phyloP scores from a whole-genome alignment of 768 basidiomycete species.

The Trichaptum fuscoviolaceum region DNA sequence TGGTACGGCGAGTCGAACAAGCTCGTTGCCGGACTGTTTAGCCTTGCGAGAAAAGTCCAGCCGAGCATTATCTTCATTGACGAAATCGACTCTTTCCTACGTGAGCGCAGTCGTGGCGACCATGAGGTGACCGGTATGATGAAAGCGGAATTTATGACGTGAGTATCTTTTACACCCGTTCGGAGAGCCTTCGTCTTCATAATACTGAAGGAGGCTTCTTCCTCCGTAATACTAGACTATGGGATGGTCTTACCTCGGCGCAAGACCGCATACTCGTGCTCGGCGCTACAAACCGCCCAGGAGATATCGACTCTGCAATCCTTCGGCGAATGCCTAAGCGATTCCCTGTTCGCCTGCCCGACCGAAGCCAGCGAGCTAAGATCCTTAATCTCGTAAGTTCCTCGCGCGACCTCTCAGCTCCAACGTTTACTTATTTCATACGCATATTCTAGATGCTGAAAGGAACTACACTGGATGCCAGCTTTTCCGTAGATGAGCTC shows the following conservation, averaged over 20 bases:
- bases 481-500: constrained; percentile 56
- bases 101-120: constrained; percentile 81
- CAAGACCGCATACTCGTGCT: constrained; percentile 83
- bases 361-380: constrained; percentile 69
- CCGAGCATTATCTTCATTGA: constrained; percentile 98
- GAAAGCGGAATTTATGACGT: constrained; percentile 96
- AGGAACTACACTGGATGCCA: constrained; percentile 60
- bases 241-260: constrained; percentile 89
- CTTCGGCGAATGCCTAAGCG: constrained; percentile 98
- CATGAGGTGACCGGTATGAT: constrained; percentile 99
- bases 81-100: constrained; percentile 93
- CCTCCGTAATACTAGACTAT: constrained; percentile 48
- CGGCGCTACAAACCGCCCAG: constrained; percentile 93
- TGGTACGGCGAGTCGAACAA: constrained; percentile 94
- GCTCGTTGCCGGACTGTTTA: constrained; percentile 90
- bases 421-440: constrained; percentile 2
- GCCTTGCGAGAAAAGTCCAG: constrained; percentile 88
- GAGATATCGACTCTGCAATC: constrained; percentile 85
- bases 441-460: constrained; percentile 67
- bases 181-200: neutral
- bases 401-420: neutral
- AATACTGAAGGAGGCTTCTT: neutral
- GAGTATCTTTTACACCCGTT: constrained; percentile 22
- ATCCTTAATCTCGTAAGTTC: constrained; percentile 70
- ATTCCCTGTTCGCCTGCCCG: constrained; percentile 80